A percentile compares a stretch with the other conserved stretches of the same genome.
Conservation (phyloP, 2,329 filamentous ascomycete genomes). For the Aspergillus latus region DNA sequence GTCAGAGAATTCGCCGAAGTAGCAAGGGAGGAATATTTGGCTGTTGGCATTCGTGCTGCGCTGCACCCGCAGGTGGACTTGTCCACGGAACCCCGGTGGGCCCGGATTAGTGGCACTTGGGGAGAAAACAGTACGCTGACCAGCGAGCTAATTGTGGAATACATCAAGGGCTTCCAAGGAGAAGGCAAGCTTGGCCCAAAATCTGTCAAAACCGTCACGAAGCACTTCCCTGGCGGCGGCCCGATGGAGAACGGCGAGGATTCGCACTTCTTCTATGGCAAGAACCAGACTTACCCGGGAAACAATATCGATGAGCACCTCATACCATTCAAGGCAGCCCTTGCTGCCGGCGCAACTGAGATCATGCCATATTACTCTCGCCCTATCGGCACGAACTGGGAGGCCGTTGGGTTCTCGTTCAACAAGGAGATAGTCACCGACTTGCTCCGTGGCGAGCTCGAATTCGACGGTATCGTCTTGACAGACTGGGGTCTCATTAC, state of each 20-base stretch:
- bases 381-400: neutral
- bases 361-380: conserved; percentile 4
- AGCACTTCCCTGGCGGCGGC: conserved; percentile 5
- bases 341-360: neutral
- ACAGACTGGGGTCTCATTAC: conserved; percentile 8
- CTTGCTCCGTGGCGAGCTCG: neutral
- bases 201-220: neutral
- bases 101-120: neutral
- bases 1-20: conserved; percentile 52
- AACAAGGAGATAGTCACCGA: conserved; percentile 1
- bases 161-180: neutral
- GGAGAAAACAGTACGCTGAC: neutral
- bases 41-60: neutral
- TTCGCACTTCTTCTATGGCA: conserved; percentile 3
- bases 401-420: neutral
- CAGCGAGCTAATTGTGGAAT: neutral
- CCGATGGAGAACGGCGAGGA: neutral
- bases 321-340: neutral
- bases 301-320: neutral
- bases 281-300: neutral
- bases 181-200: neutral
- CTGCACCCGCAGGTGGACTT: conserved; percentile 5
- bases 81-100: neutral
- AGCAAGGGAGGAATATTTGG: conserved; percentile 48
- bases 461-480: neutral